Base-by-base conservation (phyloP, 495 filamentous ascomycete genomes). In the Podospora fimiseda region DNA sequence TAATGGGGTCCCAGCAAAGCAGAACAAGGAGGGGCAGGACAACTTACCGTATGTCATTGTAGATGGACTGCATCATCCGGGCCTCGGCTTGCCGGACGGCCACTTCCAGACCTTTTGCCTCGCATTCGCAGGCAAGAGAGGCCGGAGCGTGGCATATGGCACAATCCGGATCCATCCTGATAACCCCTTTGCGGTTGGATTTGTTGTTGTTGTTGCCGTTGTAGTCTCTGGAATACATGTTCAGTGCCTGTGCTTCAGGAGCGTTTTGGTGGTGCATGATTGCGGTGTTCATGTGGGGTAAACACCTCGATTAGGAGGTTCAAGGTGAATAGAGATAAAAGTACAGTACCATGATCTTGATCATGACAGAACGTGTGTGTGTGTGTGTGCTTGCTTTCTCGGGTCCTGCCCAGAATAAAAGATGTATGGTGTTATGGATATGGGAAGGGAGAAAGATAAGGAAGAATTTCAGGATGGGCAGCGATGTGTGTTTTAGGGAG, bases 151-250 rank as follows among this genome's bases (percentile, higher is more conserved):
- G 77, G 66, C 84, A 87, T 50, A 87, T 85, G 41, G 83, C 83
- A 69, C 84, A 87, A 70, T 85, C 83, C 37, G 84, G 84, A 53
- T 84, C 81, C 79, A 83, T 80, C 65, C 66, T 77, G 66, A 78
- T 69, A 64, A 75, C 59, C 55, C 73, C 66, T 70, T 75, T 76
- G 56, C 70, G 66, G 52, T 59, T 57, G 44, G 44, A 30, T 30
- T 47, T 47, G 21, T 23, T 27, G 44, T 30, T 47, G 39, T 42
- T 42, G 57, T 71, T 74, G 39, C 56, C 51, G 42, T 67, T 62
- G 45, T 60, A 55, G 46, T 76, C 70, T 67, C 70, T 74, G 65
- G 68, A 59, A 70, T 73, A 74, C 74, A 78, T 78, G 48, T 66
- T 78, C 74, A 76, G 73, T 62, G 64, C n/a, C 38, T 40, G 57